Percentiles rank a stretch among this genome's conserved stretches.
Conservation (phyloP, 345 rosid species). For the Tarenaya hassleriana region DNA sequence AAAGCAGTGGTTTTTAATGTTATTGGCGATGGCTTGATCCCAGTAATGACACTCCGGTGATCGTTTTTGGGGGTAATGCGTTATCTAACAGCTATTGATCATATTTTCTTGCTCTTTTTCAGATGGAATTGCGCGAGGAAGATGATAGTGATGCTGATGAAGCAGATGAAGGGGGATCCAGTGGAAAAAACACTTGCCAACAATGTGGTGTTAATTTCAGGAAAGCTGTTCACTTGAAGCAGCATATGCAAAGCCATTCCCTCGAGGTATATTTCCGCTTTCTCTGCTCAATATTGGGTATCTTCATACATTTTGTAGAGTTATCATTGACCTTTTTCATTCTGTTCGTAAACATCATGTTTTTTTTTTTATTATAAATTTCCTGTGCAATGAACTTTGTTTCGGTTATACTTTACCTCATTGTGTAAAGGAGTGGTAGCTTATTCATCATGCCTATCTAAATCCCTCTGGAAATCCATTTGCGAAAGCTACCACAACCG, state of each 20-base stretch:
- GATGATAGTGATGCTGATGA: constrained; percentile 20
- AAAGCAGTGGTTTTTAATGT: no score
- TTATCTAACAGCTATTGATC: no score
- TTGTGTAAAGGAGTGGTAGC: not conserved
- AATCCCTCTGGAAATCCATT: not conserved
- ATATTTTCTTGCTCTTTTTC: not conserved
- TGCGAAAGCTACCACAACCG: not conserved
- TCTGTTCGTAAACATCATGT: no score
- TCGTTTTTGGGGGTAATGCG: not conserved
- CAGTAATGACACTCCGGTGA: not conserved
- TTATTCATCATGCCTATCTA: not conserved
- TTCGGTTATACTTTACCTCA: no score
- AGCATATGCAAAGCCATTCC: constrained; percentile 79
- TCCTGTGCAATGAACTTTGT: no score
- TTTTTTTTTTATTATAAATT: no score
- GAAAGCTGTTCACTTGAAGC: constrained; percentile 75
- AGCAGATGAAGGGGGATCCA: constrained; percentile 8
- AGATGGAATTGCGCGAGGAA: constrained; percentile 46
- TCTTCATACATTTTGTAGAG: no score
- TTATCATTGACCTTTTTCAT: no score
- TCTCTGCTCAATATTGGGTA: no score
- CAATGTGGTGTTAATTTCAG: constrained; percentile 68
- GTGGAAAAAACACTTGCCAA: constrained; percentile 35
- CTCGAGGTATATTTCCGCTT: constrained; percentile 82
- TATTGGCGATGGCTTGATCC: not conserved